Percentiles rank a stretch among this genome's conserved stretches.
These are phyloP conservation scores for Hygrophila difformis DNA, from an alignment of 257 asterid genomes.

Conservation along the genomic window DNA sequence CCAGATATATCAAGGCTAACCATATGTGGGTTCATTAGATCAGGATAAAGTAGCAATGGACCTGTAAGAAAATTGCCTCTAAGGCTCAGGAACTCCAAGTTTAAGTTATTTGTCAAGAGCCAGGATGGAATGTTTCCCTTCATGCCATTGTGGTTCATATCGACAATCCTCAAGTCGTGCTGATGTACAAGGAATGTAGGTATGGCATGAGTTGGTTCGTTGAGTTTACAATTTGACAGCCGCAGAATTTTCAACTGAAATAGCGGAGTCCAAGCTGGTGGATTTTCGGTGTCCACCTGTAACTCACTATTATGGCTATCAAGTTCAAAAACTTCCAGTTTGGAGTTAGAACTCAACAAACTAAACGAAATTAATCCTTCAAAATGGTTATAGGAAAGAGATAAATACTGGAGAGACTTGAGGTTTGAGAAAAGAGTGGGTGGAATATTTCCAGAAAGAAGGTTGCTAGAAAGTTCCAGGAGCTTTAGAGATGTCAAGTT, in stretches of 20 bases:
- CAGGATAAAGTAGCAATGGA: conserved; percentile 9
- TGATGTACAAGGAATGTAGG: too few species aligned
- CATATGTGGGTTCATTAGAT: conserved; percentile 1
- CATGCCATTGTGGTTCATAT: too few species aligned
- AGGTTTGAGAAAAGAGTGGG: conserved; percentile 14
- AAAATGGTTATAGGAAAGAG: conserved; percentile 25
- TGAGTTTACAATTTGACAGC: conserved; percentile 18
- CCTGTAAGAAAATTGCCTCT: conserved; percentile 14
- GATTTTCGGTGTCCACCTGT: conserved; percentile 16
- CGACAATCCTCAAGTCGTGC: too few species aligned
- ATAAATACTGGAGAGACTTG: conserved; percentile 17
- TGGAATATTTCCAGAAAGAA: conserved; percentile 14
- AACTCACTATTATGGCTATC: conserved; percentile 15
- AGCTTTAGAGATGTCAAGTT: conserved; percentile 23
- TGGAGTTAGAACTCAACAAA: conserved; percentile 19
- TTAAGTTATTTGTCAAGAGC: too few species aligned
- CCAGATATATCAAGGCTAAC: conserved; percentile 16
- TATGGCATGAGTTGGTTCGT: too few species aligned
- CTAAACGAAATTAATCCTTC: conserved; percentile 16
- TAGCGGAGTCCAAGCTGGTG: conserved; percentile 23
- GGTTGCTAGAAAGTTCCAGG: conserved; percentile 16
- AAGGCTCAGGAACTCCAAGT: conserved; percentile 13
- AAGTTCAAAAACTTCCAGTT: too few species aligned
- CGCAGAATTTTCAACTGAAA: conserved; percentile 19
- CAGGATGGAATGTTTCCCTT: too few species aligned